Evolutionary conservation across 495 filamentous ascomycete species (phyloP).

Genomic region (Tuber aestivum): DNA sequence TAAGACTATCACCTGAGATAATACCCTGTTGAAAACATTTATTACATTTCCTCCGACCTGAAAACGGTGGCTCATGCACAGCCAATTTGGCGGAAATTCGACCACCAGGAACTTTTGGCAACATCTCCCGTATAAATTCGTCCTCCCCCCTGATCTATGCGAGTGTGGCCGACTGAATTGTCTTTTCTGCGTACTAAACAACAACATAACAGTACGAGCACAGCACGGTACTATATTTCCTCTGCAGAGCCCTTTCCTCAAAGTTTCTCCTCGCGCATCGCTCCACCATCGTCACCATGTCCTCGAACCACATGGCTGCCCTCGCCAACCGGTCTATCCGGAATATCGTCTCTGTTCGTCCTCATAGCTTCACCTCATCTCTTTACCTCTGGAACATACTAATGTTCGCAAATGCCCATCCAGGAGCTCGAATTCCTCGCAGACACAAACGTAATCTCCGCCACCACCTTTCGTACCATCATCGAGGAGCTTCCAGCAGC

Average conservation of each 20-base stretch:
- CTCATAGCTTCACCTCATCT: neutral
- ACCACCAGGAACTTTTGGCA: neutral
- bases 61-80: neutral
- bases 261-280: neutral
- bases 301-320: slow-evolving; percentile 12
- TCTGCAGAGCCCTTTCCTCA: neutral
- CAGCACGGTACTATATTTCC: neutral
- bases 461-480: slow-evolving; percentile 63
- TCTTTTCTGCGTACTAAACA: neutral
- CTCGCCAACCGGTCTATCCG: slow-evolving; percentile 36
- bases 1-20: neutral
- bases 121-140: neutral
- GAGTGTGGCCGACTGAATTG: neutral
- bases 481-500: slow-evolving; percentile 63
- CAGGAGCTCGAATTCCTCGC: slow-evolving; percentile 90
- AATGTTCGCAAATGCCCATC: slow-evolving; percentile 10
- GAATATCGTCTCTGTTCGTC: slow-evolving; percentile 28
- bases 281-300: neutral
- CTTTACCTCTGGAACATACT: neutral
- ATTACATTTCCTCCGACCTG: neutral
- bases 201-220: neutral
- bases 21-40: neutral
- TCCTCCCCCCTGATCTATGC: neutral
- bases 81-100: neutral
- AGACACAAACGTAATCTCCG: slow-evolving; percentile 67